Percentiles rank a stretch among this genome's conserved stretches.
phyloP scores from a whole-genome alignment of 805 yeast species.

The Hanseniaspora clermontiae region DNA sequence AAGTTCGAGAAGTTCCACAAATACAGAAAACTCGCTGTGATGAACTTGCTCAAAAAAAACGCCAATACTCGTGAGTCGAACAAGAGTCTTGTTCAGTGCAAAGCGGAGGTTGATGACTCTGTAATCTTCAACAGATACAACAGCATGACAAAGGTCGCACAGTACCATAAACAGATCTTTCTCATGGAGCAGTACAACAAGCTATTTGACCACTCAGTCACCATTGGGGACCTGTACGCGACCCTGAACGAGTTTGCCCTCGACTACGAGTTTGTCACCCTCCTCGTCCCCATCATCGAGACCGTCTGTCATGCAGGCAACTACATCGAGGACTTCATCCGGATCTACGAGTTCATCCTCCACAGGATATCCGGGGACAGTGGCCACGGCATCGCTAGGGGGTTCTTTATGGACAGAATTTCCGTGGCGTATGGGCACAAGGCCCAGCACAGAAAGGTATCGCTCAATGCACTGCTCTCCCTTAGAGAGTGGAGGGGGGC shows the following conservation, averaged over 20 bases:
- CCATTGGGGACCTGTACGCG: neutral
- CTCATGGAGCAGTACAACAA: conserved; percentile 6
- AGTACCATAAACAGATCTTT: conserved; percentile 1
- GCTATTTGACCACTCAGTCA: conserved; percentile 3
- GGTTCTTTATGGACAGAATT: conserved; percentile 3
- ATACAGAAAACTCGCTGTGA: conserved; percentile 4
- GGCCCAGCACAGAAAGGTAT: neutral
- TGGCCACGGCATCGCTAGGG: neutral
- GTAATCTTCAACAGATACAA: neutral
- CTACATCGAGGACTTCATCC: conserved; percentile 8
- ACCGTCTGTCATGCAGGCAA: conserved; percentile 9
- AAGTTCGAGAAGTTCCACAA: conserved; percentile 6
- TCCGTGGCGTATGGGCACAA: neutral
- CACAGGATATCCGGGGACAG: neutral
- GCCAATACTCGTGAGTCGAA: conserved; percentile 1
- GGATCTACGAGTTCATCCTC: conserved; percentile 8
- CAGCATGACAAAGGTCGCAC: neutral
- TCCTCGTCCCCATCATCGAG: conserved; percentile 3
- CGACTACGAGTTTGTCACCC: neutral
- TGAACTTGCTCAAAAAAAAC: neutral
- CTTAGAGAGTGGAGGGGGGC: neutral
- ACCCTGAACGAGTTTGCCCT: neutral
- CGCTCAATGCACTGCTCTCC: neutral
- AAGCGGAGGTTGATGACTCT: conserved; percentile 9
- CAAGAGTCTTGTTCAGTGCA: conserved; percentile 2